Conservation (phyloP, 2,329 filamentous ascomycete species). For the Hypoxylon rubiginosum region DNA sequence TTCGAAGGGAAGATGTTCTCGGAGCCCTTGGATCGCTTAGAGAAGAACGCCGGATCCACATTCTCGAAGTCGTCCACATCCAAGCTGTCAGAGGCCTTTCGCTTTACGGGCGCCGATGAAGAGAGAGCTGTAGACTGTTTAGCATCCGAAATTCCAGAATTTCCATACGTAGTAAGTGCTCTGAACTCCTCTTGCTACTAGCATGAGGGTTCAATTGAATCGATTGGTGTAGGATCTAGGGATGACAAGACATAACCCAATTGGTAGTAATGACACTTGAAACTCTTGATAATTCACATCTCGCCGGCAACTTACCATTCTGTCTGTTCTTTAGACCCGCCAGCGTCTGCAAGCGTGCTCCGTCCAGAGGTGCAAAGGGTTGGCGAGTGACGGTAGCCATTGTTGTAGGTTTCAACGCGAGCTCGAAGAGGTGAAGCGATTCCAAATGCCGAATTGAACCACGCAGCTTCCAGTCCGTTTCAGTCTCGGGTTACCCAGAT, state of each 20-base stretch:
- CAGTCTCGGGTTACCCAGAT: conserved; percentile 28
- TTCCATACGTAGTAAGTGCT: conserved; percentile 8
- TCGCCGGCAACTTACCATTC: conserved; percentile 67
- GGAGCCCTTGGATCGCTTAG: conserved; percentile 71
- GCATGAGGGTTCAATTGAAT: conserved; percentile 10
- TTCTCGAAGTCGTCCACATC: conserved; percentile 71
- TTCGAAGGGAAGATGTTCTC: conserved; percentile 58
- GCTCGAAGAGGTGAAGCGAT: conserved; percentile 31
- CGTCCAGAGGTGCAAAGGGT: conserved; percentile 81
- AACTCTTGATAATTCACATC: conserved; percentile 14
- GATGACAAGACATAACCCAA: conserved; percentile 12
- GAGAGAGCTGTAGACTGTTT: conserved; percentile 57
- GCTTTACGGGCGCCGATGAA: conserved; percentile 62
- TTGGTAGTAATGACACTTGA: conserved; percentile 10
- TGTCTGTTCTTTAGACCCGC: conserved; percentile 84
- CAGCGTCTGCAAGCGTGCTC: conserved; percentile 76
- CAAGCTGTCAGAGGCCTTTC: conserved; percentile 67
- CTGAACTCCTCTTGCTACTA: not conserved
- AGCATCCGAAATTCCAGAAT: conserved; percentile 39
- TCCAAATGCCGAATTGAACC: conserved; percentile 32
- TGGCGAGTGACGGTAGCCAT: conserved; percentile 74
- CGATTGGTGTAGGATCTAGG: conserved; percentile 11
- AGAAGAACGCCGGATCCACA: conserved; percentile 68
- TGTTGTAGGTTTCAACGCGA: conserved; percentile 42
- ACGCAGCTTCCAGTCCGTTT: conserved; percentile 30